phyloP scores from a whole-genome alignment of 1,284 basidiomycete species.

The Cyathus olla region DNA sequence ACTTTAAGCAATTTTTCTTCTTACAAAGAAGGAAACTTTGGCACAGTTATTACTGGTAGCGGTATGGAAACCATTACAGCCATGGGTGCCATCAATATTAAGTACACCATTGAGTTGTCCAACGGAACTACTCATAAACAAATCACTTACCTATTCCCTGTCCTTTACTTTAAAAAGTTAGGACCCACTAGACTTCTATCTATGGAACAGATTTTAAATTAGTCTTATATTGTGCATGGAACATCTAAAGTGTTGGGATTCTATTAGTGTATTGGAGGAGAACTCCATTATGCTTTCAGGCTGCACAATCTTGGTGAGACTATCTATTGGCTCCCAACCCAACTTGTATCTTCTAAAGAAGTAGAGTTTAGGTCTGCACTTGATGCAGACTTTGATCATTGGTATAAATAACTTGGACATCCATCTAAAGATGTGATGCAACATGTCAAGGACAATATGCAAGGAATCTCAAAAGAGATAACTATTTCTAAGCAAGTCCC shows the following conservation, averaged over 20 bases:
- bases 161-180: neutral
- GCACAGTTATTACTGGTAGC: neutral
- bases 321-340: neutral
- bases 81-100: neutral
- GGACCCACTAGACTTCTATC: constrained; percentile 1
- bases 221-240: neutral
- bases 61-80: neutral
- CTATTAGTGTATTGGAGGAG: neutral
- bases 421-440: constrained; percentile 13
- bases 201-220: constrained; percentile 1
- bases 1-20: neutral
- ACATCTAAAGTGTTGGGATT: neutral
- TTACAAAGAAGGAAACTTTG: constrained; percentile 1
- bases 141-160: neutral
- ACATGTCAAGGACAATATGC: constrained; percentile 6
- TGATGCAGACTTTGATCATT: constrained; percentile 4
- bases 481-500: constrained; percentile 9
- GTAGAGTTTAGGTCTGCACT: neutral
- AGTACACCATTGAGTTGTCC: neutral
- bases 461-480: constrained; percentile 13
- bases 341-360: neutral
- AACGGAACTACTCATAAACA: neutral
- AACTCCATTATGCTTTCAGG: neutral
- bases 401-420: constrained; percentile 17
- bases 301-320: neutral